These are phyloP conservation scores for Fusarium burgessii DNA, from an alignment of 2,329 filamentous ascomycete species.

Conservation along the genomic window DNA sequence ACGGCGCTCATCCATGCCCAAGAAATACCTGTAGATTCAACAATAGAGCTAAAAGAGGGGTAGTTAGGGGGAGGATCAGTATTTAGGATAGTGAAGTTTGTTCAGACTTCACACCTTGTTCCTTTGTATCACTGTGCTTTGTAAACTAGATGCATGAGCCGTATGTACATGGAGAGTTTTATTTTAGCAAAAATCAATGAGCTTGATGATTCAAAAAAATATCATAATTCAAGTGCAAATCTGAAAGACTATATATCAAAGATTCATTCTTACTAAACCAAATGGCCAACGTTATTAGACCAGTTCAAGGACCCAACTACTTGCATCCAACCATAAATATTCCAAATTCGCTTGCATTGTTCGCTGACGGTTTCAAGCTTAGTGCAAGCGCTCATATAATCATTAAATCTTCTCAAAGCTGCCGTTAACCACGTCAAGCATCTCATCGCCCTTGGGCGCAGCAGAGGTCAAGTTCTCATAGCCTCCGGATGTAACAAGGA, in stretches of 20 bases:
- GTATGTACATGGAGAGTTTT: conserved; percentile 35
- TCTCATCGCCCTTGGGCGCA: conserved; percentile 80
- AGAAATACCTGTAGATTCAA: conserved; percentile 81
- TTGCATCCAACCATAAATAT: conserved; percentile 6
- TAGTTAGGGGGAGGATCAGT: conserved; percentile 3
- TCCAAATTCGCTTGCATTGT: neutral
- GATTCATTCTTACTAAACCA: conserved; percentile 7
- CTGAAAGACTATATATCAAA: neutral
- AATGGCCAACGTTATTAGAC: neutral
- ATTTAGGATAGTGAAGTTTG: conserved; percentile 28
- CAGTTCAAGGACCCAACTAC: neutral
- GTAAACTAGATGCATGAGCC: conserved; percentile 38
- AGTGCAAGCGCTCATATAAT: neutral
- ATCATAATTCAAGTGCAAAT: conserved; percentile 7
- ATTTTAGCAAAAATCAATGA: conserved; percentile 37
- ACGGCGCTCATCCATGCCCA: conserved; percentile 79
- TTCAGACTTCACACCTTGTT: conserved; percentile 20
- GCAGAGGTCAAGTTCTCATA: conserved; percentile 82
- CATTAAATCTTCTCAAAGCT: conserved; percentile 44
- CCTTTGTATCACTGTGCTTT: conserved; percentile 25
- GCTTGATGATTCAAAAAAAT: conserved; percentile 36
- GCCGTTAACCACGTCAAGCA: conserved; percentile 71
- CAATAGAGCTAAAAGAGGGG: conserved; percentile 9
- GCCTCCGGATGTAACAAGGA: conserved; percentile 81
- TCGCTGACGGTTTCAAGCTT: neutral